These are phyloP conservation scores for Rhododendron kiyosumense DNA, from an alignment of 148 eudicot species.

Conservation along the genomic window DNA sequence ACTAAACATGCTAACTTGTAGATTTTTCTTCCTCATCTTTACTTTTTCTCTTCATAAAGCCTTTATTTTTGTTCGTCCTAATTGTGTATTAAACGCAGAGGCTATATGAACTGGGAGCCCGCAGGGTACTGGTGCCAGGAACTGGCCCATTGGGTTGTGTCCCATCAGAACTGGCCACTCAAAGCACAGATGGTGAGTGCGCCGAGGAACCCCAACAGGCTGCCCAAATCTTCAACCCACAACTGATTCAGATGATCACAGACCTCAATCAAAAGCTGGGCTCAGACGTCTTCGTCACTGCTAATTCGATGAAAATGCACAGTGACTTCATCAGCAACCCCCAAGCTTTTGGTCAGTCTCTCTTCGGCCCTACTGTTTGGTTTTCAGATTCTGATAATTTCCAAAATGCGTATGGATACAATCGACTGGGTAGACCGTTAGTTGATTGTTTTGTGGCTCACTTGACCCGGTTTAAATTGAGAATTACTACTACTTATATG, in stretches of 20 bases:
- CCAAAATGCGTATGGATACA: background rate
- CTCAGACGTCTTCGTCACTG: slow-evolving; percentile 43
- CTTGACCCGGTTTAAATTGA: too few species aligned
- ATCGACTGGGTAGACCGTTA: too few species aligned
- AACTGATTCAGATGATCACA: slow-evolving; percentile 20
- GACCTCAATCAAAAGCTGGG: slow-evolving; percentile 35
- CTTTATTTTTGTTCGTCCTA: too few species aligned
- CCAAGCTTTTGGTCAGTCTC: slow-evolving; percentile 42
- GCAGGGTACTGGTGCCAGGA: slow-evolving; percentile 75
- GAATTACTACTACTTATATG: too few species aligned
- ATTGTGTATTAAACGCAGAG: slow-evolving; percentile 24
- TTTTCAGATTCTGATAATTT: background rate
- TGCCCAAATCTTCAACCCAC: slow-evolving; percentile 20
- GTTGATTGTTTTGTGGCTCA: too few species aligned
- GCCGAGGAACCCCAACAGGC: slow-evolving; percentile 33
- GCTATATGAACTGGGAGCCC: slow-evolving; percentile 56
- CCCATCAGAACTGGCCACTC: slow-evolving; percentile 49
- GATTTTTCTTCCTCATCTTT: too few species aligned
- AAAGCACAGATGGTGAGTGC: slow-evolving; percentile 51
- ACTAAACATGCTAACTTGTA: too few species aligned
- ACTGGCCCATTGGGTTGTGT: slow-evolving; percentile 83
- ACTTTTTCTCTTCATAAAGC: too few species aligned
- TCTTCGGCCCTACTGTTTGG: background rate
- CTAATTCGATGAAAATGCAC: slow-evolving; percentile 39
- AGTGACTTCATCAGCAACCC: slow-evolving; percentile 54